Conservation (phyloP, 2,329 filamentous ascomycete genomes). For the Verticillium isaacii region DNA sequence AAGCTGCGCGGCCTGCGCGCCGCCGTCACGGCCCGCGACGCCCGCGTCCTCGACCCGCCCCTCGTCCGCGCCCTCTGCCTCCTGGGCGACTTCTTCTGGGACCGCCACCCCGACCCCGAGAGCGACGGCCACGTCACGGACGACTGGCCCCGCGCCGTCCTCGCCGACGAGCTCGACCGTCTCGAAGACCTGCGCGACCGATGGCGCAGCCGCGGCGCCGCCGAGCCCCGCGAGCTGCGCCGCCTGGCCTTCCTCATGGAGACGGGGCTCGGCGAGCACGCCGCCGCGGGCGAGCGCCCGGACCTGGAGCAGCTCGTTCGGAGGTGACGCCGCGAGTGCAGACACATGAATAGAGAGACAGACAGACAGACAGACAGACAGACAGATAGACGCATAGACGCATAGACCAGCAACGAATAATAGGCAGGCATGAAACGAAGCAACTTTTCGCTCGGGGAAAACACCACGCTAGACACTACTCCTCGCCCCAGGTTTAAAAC, state of each 20-base stretch:
- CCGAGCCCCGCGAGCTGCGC: not conserved
- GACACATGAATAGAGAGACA: not conserved
- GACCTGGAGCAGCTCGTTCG: not conserved
- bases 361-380: not conserved
- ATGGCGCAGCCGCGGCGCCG: not conserved
- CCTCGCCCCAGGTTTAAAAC: not conserved
- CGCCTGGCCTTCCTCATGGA: not conserved
- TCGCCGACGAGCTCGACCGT: not conserved
- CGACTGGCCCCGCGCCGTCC: not conserved
- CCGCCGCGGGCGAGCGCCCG: not conserved
- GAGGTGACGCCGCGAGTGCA: not conserved
- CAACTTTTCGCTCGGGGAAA: not conserved
- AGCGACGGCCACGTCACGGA: not conserved
- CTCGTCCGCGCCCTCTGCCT: conserved; percentile 25
- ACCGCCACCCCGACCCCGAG: not conserved
- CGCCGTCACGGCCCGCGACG: conserved; percentile 16
- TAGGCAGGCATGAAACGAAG: not conserved
- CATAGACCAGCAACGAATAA: not conserved
- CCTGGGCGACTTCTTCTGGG: conserved; percentile 12
- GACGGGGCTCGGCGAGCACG: not conserved
- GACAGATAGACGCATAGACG: too few relatives aligned
- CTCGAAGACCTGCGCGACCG: not conserved
- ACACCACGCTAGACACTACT: not conserved
- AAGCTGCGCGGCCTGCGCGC: conserved; percentile 30
- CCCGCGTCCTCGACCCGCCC: conserved; percentile 15